These are phyloP conservation scores for Verticillium nubilum DNA, from an alignment of 2,329 filamentous ascomycete species.

Conservation along the genomic window DNA sequence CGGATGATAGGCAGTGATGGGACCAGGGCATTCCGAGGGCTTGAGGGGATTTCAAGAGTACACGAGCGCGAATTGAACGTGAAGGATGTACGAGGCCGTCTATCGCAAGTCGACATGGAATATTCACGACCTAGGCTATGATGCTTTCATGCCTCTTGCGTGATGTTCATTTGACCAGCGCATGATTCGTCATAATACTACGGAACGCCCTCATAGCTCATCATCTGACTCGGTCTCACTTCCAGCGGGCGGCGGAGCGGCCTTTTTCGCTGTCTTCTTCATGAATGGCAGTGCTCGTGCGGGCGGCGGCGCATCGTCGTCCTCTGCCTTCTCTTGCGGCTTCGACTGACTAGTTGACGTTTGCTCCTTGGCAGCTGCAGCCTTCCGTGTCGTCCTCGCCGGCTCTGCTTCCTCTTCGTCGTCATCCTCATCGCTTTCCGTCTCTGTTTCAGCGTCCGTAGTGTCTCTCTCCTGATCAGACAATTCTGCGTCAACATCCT, in stretches of 20 bases:
- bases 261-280: slow-evolving; percentile 22
- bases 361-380: slow-evolving; percentile 1
- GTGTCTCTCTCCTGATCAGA: slow-evolving; percentile 29
- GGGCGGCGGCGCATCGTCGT: slow-evolving; percentile 25
- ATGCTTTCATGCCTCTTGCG: background rate
- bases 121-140: background rate
- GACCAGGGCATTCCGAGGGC: no score
- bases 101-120: background rate
- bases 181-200: background rate
- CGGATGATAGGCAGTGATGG: slow-evolving; percentile 41
- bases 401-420: slow-evolving; percentile 22
- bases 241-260: slow-evolving; percentile 22
- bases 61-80: background rate
- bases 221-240: slow-evolving; percentile 53
- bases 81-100: no score
- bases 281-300: slow-evolving; percentile 39
- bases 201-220: slow-evolving; percentile 35
- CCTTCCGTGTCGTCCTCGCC: background rate
- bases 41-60: no score
- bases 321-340: slow-evolving; percentile 9
- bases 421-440: slow-evolving; percentile 35
- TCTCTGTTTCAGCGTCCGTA: slow-evolving; percentile 32
- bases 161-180: background rate
- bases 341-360: background rate
- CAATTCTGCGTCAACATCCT: slow-evolving; percentile 13